phyloP scores from a whole-genome alignment of 495 filamentous ascomycete genomes.

The Astrothelium macrocarpum region DNA sequence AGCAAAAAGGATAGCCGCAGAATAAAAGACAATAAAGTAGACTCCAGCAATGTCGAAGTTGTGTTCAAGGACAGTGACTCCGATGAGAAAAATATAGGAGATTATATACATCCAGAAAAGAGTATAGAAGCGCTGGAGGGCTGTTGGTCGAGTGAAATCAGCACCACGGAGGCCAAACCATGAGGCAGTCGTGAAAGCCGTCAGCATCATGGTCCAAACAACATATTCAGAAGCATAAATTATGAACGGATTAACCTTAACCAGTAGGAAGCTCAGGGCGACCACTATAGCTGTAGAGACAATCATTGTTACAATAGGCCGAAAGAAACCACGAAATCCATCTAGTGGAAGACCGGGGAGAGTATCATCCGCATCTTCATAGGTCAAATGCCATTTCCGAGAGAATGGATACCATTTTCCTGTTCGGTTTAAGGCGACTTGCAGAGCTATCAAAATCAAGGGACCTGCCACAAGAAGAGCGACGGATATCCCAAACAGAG shows the following conservation, averaged over 20 bases:
- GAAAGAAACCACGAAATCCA: constrained; percentile 72
- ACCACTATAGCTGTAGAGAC: constrained; percentile 59
- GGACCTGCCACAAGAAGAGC: constrained; percentile 70
- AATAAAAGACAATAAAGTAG: constrained; percentile 77
- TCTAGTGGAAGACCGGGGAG: constrained; percentile 44
- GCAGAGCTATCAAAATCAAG: constrained; percentile 56
- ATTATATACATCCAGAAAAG: constrained; percentile 74
- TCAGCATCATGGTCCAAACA: constrained; percentile 68
- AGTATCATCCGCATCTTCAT: constrained; percentile 48
- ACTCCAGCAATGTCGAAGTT: constrained; percentile 60
- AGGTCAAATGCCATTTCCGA: constrained; percentile 46
- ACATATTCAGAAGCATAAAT: constrained; percentile 77
- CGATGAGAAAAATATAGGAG: constrained; percentile 62
- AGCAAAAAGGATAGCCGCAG: constrained; percentile 63
- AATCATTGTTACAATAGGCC: constrained; percentile 68
- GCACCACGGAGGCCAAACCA: constrained; percentile 81
- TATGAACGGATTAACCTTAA: constrained; percentile 77
- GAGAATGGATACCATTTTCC: constrained; percentile 81
- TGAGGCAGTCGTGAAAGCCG: constrained; percentile 65
- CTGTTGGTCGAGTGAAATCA: constrained; percentile 74
- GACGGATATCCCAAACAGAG: constrained; percentile 79
- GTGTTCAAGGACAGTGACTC: constrained; percentile 63
- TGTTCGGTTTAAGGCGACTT: constrained; percentile 52
- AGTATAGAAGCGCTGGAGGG: constrained; percentile 71
- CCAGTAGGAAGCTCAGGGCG: constrained; percentile 65